Percentiles rank a stretch among this genome's conserved stretches.
Evolutionary conservation across 2,329 filamentous ascomycete genomes (phyloP).

Genomic region (Chaetomiaceae sp.): DNA sequence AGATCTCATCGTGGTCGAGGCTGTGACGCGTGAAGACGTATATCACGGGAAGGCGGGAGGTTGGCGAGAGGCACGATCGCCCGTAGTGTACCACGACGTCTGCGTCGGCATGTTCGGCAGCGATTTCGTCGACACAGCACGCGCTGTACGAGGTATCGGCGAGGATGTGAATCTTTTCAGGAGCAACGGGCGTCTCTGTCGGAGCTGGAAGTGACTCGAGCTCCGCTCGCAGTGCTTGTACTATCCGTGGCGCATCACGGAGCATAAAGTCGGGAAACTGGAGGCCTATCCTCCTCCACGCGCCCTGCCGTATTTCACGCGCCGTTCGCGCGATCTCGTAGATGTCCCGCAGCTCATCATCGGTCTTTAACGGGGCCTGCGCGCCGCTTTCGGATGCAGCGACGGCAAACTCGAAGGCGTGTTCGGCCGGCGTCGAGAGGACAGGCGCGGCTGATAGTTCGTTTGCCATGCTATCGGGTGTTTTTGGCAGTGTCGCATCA

Average conservation of each 20-base stretch:
- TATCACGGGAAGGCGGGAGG: slow-evolving; percentile 77
- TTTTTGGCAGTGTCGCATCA: too few species aligned
- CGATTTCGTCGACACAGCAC: slow-evolving; percentile 95
- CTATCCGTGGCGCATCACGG: slow-evolving; percentile 74
- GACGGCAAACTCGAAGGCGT: slow-evolving; percentile 46
- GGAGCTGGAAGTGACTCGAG: slow-evolving; percentile 22
- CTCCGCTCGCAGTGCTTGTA: slow-evolving; percentile 49
- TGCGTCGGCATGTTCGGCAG: slow-evolving; percentile 85
- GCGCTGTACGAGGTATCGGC: slow-evolving; percentile 95
- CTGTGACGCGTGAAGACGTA: slow-evolving; percentile 78
- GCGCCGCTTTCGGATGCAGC: slow-evolving; percentile 24
- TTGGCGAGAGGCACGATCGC: slow-evolving; percentile 84
- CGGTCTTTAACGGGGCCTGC: slow-evolving; percentile 34
- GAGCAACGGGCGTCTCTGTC: neutral
- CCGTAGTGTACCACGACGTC: slow-evolving; percentile 94
- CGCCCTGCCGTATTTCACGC: slow-evolving; percentile 62
- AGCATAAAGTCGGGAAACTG: slow-evolving; percentile 96
- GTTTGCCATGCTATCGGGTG: slow-evolving; percentile 41
- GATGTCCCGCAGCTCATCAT: slow-evolving; percentile 65
- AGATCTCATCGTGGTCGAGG: slow-evolving; percentile 55
- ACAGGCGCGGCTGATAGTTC: slow-evolving; percentile 50
- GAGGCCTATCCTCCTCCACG: slow-evolving; percentile 74
- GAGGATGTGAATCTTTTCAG: slow-evolving; percentile 65
- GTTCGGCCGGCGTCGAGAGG: slow-evolving; percentile 58
- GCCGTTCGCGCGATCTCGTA: slow-evolving; percentile 85